Evolutionary conservation across 164 flowering plant genomes (phyloP), one percentile per base, ranked within the genome.

Genomic region (Amborella trichopoda): DNA sequence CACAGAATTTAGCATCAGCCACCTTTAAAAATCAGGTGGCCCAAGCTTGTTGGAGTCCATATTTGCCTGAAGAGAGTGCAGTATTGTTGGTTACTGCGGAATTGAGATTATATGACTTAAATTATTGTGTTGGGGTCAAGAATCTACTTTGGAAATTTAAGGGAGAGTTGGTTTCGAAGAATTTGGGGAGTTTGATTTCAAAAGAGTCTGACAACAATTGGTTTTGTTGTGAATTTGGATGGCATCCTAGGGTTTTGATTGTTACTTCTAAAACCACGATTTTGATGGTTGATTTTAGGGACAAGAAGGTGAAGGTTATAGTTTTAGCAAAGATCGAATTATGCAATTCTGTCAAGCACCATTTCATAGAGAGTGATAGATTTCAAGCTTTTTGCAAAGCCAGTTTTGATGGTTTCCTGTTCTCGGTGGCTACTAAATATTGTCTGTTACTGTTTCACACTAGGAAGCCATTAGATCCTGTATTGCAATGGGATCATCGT

Each of bases 11-110:
- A 28, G 74, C 75, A 26, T 40, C 46, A 13, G 75, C 70, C 40
- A 24, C 37, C 11, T 79, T 83, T 40, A 45, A 53, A 54, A 34
- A 30, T 39, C 40, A 58, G 5, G 63, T 89, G 56, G 69, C 52
- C n/a, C 51, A 67, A 56, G 78, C 81, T 55, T 76, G 91, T 67
- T 85, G 88, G 94, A 83, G 68, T 59, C 81, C 75, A 0, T 82
- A 83, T 67, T 24, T 85, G 50, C 53, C 46, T 0, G 76, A 69
- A 36, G 85, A 80, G 58, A 53, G 94, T 58, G 42, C 66, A 44
- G 79, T 85, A 22, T 52, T 85, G 60, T 59, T 85, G 41, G 77
- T 79, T 30, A 73, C 23, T 46, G 95, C 95, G 23, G 69, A 57
- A 5, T 47, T 86, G 55, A 70, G 67, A 52, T 53, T 83, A 68